Conservation (phyloP, 1,284 basidiomycete genomes). For the Papiliotrema laurentii region DNA sequence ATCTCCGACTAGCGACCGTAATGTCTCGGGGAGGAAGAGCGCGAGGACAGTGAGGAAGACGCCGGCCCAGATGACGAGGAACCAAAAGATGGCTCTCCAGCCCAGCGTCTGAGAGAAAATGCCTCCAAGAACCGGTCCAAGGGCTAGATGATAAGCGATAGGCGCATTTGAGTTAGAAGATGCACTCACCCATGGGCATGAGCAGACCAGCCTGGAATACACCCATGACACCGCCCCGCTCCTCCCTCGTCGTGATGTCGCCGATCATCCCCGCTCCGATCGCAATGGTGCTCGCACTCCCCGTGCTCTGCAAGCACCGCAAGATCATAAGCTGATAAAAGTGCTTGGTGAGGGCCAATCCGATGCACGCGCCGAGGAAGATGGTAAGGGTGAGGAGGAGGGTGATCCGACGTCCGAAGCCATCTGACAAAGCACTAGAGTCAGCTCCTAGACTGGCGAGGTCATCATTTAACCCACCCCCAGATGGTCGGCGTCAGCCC, state of each 20-base stretch:
- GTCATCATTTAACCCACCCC: conserved; percentile 53
- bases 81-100: conserved; percentile 31
- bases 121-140: conserved; percentile 34
- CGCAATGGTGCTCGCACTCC: conserved; percentile 27
- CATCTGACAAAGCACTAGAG: conserved; percentile 27
- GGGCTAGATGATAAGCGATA: conserved; percentile 4
- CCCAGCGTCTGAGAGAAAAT: conserved; percentile 25
- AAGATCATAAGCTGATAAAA: conserved; percentile 32
- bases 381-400: conserved; percentile 25
- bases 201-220: conserved; percentile 21
- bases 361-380: conserved; percentile 30
- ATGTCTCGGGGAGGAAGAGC: conserved; percentile 41
- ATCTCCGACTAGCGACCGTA: conserved; percentile 27
- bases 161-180: not conserved
- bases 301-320: conserved; percentile 27
- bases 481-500: conserved; percentile 38
- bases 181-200: conserved; percentile 34
- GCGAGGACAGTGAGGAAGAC: conserved; percentile 42
- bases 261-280: conserved; percentile 30
- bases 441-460: conserved; percentile 58
- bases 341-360: conserved; percentile 23
- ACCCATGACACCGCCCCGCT: conserved; percentile 31
- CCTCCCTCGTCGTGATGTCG: conserved; percentile 29
- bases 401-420: conserved; percentile 20
- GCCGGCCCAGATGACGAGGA: conserved; percentile 20